A percentile compares a stretch with the other conserved stretches of the same genome.
These are phyloP conservation scores for Arbutus unedo DNA, from an alignment of 148 eudicot genomes.

Conservation along the genomic window DNA sequence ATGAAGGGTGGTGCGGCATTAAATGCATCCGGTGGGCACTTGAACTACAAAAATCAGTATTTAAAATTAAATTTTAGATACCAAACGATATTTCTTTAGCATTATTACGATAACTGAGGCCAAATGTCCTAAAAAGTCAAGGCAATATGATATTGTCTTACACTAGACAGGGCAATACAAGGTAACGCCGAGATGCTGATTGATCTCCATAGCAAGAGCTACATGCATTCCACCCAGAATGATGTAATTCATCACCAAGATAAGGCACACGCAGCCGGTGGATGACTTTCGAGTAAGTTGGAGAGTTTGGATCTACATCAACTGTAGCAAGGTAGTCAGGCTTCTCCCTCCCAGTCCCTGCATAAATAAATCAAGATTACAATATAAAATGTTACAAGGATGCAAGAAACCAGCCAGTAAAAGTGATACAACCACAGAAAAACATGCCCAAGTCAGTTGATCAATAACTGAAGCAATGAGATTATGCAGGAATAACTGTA, in stretches of 20 bases:
- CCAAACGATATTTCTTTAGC: neutral
- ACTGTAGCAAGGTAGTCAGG: constrained; percentile 91
- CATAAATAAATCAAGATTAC: neutral
- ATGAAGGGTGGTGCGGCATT: neutral
- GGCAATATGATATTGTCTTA: constrained; percentile 26
- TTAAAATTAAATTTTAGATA: neutral
- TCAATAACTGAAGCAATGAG: neutral
- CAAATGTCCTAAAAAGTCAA: neutral
- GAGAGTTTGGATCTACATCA: constrained; percentile 82
- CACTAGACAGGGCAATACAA: constrained; percentile 86
- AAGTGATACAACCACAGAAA: neutral
- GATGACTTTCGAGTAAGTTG: constrained; percentile 72
- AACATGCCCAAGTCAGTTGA: neutral
- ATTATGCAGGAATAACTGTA: neutral
- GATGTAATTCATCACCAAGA: constrained; percentile 88
- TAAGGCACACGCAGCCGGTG: constrained; percentile 83
- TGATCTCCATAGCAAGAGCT: constrained; percentile 95
- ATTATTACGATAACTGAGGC: neutral
- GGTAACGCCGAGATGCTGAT: constrained; percentile 71
- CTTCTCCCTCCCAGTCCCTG: constrained; percentile 86
- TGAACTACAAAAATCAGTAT: neutral
- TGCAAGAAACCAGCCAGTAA: neutral
- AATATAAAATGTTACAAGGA: neutral
- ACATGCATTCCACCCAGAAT: constrained; percentile 98
- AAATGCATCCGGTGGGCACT: neutral